Conservation (phyloP, 208 protist species). For the Angomonas deanei region DNA sequence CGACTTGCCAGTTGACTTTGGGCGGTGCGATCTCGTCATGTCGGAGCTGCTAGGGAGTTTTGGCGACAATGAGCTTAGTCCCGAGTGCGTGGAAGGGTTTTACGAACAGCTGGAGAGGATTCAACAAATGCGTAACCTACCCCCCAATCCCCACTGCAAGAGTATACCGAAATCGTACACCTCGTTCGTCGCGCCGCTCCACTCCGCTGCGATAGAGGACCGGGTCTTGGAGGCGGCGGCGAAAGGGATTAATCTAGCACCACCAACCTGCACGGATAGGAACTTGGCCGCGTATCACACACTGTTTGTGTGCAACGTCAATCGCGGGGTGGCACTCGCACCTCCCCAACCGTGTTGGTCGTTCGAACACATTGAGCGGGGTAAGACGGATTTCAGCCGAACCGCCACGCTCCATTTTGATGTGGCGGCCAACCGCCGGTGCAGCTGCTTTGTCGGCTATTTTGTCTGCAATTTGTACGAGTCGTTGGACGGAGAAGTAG, state of each 20-base stretch:
- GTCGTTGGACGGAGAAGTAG: not conserved
- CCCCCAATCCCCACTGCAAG: constrained; percentile 33
- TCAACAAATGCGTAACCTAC: constrained; percentile 31
- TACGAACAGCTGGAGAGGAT: constrained; percentile 46
- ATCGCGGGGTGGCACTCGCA: constrained; percentile 37
- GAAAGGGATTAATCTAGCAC: constrained; percentile 55
- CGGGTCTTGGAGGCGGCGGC: constrained; percentile 42
- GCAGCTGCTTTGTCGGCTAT: constrained; percentile 63
- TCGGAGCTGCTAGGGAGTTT: constrained; percentile 98
- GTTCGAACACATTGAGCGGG: constrained; percentile 43
- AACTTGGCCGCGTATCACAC: constrained; percentile 62
- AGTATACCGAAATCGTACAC: constrained; percentile 80
- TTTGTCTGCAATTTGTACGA: constrained; percentile 67
- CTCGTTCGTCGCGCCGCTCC: constrained; percentile 69
- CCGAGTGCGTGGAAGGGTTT: constrained; percentile 98
- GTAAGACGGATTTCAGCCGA: constrained; percentile 4
- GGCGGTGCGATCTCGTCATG: constrained; percentile 93
- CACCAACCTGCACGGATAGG: constrained; percentile 33
- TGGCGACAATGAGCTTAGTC: constrained; percentile 99
- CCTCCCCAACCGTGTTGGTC: constrained; percentile 70
- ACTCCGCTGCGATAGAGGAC: constrained; percentile 52
- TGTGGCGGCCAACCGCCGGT: constrained; percentile 26
- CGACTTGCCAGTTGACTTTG: constrained; percentile 51
- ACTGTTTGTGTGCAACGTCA: constrained; percentile 69
- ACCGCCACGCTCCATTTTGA: constrained; percentile 34